Conservation (phyloP, 768 basidiomycete species). For the Termitomyces sp. region DNA sequence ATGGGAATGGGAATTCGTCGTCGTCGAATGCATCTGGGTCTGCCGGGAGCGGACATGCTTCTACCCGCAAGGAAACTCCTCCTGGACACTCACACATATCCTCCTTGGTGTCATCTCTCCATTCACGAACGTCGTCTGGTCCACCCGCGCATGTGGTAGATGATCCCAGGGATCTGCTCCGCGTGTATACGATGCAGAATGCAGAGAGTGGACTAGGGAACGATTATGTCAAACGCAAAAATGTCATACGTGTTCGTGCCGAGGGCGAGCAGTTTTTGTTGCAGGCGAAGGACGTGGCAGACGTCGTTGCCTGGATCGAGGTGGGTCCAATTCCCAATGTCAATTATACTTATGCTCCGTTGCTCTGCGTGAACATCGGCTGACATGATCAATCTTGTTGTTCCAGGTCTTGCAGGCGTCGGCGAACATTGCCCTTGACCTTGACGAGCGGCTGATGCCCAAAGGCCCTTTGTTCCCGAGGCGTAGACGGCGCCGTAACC, state of each 20-base stretch:
- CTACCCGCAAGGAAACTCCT: background rate
- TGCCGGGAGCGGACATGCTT: background rate
- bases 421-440: slow-evolving; percentile 85
- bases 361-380: background rate
- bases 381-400: background rate
- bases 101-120: slow-evolving; percentile 7
- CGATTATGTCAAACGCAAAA: slow-evolving; percentile 90
- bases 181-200: slow-evolving; percentile 77
- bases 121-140: slow-evolving; percentile 5
- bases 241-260: slow-evolving; percentile 87
- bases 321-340: slow-evolving; percentile 34
- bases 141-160: slow-evolving; percentile 18
- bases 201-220: slow-evolving; percentile 94
- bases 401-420: slow-evolving; percentile 83
- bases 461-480: slow-evolving; percentile 78
- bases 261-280: slow-evolving; percentile 97
- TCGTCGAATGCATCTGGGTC: slow-evolving; percentile 5
- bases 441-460: slow-evolving; percentile 92
- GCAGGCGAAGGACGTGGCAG: slow-evolving; percentile 78
- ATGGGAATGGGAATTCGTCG: background rate
- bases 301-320: slow-evolving; percentile 96
- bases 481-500: slow-evolving; percentile 8
- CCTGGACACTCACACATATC: background rate
- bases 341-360: slow-evolving; percentile 3
- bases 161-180: slow-evolving; percentile 51